Base-by-base conservation (phyloP, 2,329 filamentous ascomycete species). In the Fusarium temperatum region DNA sequence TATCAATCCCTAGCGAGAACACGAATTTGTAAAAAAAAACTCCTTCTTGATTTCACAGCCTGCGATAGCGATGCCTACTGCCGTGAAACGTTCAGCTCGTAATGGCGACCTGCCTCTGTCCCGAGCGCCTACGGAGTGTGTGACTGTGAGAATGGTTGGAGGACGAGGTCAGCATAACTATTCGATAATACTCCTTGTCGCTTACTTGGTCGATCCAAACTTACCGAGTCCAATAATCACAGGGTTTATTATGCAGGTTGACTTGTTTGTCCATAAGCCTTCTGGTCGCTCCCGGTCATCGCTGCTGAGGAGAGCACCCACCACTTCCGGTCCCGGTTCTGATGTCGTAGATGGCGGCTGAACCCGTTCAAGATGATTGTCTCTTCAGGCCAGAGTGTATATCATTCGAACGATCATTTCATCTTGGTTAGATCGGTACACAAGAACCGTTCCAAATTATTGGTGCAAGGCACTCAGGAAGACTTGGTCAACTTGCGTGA, bases 31-130 rank as follows among this genome's bases (percentile, higher is more conserved):
- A 67, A 24, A 36, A 24, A 24, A 24, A 24, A 32, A 20, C 18
- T 45, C 57, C 45, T 38, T 35, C 30, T 44, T 50, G 44, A 58
- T 58, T 26, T 54, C 61, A 57, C 51, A 41, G 47, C 51, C 32
- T 45, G 50, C 53, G 48, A 62, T 68, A 32, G 32, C 28, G 45
- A 63, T 68, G 63, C 57, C 60, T 66, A 36, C 68, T 75, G 60
- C 28, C 48, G 72, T 51, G 58, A 26, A 53, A 58, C 59, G 45
- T 42, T 39, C 26, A 59, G 48, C 47, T 39, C 63, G 53, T 60
- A 58, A 56, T 50, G 68, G 72, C 57, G 57, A 64, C 70, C 61
- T 59, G 59, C 58, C n/a, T 58, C 59, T 70, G 60, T 62, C 30
- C 41, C 38, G 15, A n/a, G 48, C 22, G 24, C 48, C 45, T 36